Conservation (phyloP, 2,329 filamentous ascomycete genomes). For the Colletotrichum orchidophilum region DNA sequence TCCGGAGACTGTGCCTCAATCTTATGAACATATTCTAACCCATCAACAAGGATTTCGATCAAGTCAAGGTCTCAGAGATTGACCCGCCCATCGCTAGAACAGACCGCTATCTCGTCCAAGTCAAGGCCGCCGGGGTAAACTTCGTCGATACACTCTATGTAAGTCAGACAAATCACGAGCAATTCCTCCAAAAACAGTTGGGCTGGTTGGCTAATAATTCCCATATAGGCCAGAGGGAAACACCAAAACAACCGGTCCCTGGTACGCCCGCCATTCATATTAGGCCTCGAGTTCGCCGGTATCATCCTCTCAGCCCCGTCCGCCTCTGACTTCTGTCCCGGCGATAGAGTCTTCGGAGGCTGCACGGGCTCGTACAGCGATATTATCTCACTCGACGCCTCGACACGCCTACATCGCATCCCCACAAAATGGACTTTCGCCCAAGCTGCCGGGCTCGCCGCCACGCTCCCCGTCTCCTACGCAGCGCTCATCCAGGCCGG, state of each 20-base stretch:
- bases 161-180: conserved; percentile 8
- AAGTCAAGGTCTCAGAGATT: conserved; percentile 39
- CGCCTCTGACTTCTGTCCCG: conserved; percentile 48
- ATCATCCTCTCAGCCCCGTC: conserved; percentile 52
- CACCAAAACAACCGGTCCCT: conserved; percentile 70
- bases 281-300: conserved; percentile 71
- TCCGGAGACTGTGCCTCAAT: background rate
- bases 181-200: no score
- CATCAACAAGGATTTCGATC: conserved; percentile 32
- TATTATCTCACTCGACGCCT: conserved; percentile 53
- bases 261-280: conserved; percentile 64
- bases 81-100: conserved; percentile 32
- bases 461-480: conserved; percentile 63
- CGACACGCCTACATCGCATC: conserved; percentile 49
- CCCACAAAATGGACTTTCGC: conserved; percentile 55
- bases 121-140: conserved; percentile 66
- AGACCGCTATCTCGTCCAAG: conserved; percentile 42
- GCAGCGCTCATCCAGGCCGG: conserved; percentile 55
- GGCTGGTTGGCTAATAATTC: background rate
- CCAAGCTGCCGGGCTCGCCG: conserved; percentile 62
- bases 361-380: conserved; percentile 62
- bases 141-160: conserved; percentile 69
- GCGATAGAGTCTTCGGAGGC: conserved; percentile 64
- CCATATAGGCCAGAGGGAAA: conserved; percentile 56
- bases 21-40: background rate